Evolutionary conservation across 768 basidiomycete species (phyloP).

Genomic region (Suillus cothurnatus): DNA sequence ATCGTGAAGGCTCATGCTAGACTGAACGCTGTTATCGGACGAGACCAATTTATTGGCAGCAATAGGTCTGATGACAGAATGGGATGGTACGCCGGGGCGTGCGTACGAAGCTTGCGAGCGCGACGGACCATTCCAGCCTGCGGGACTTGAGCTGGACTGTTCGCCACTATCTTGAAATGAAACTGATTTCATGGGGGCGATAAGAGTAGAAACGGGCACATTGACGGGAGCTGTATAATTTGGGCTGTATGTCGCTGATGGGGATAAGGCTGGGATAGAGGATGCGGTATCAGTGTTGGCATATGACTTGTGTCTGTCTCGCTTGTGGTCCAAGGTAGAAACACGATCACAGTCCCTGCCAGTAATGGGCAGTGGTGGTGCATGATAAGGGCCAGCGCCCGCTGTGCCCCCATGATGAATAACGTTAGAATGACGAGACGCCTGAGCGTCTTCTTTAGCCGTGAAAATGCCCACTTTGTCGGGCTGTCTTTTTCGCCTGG

Average conservation of each 20-base stretch:
- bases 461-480: constrained; percentile 38
- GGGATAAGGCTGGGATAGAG: constrained; percentile 12
- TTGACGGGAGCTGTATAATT: background rate
- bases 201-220: constrained; percentile 2
- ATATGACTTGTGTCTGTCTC: constrained; percentile 5
- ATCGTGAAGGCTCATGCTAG: background rate
- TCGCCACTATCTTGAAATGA: constrained; percentile 23
- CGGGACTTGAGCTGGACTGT: constrained; percentile 21
- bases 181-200: constrained; percentile 30
- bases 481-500: constrained; percentile 27
- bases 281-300: background rate
- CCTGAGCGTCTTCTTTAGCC: constrained; percentile 43
- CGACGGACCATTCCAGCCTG: constrained; percentile 18
- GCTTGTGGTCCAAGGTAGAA: constrained; percentile 26
- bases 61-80: background rate
- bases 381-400: constrained; percentile 48
- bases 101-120: constrained; percentile 15
- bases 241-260: constrained; percentile 10
- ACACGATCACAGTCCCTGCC: constrained; percentile 26
- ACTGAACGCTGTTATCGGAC: background rate
- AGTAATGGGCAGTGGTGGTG: constrained; percentile 38
- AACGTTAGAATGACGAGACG: constrained; percentile 43
- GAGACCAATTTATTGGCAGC: background rate
- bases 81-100: background rate
- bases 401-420: constrained; percentile 50